Conservation (phyloP, 169 alveolate genomes). For the Amoebophrya sp. region DNA sequence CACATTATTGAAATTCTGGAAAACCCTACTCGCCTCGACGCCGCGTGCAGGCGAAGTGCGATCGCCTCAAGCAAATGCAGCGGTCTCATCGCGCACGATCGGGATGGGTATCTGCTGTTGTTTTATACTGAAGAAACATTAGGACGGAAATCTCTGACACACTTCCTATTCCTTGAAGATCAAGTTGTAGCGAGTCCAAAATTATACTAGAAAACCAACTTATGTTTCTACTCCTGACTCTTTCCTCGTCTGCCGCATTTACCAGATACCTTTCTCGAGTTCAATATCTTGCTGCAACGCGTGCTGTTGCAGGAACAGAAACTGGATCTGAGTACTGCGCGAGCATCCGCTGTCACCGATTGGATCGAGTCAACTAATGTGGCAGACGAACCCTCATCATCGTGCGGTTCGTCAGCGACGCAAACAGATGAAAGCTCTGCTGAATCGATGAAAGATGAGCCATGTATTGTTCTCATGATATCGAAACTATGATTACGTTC, state of each 20-base stretch:
- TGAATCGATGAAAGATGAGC: no score
- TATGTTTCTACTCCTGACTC: no score
- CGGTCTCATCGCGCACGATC: neutral
- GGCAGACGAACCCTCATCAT: no score
- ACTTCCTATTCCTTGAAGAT: no score
- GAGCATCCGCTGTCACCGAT: neutral
- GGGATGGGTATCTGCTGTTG: conserved; percentile 29
- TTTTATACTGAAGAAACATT: no score
- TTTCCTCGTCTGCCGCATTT: neutral
- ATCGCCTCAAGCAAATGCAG: neutral
- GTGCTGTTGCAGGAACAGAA: neutral
- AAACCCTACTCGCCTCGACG: neutral
- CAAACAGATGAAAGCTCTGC: no score
- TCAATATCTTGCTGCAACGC: conserved; percentile 13
- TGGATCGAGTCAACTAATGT: neutral
- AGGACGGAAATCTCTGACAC: no score
- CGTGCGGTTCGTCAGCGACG: no score
- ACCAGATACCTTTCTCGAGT: conserved; percentile 6
- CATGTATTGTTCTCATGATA: neutral
- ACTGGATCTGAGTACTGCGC: neutral
- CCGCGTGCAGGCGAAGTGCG: no score
- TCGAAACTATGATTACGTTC: no score
- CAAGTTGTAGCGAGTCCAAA: no score
- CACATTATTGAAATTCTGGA: neutral
- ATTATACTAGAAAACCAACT: no score